These are phyloP conservation scores for Kazachstania martiniae DNA, from an alignment of 805 yeast species.

Conservation along the genomic window DNA sequence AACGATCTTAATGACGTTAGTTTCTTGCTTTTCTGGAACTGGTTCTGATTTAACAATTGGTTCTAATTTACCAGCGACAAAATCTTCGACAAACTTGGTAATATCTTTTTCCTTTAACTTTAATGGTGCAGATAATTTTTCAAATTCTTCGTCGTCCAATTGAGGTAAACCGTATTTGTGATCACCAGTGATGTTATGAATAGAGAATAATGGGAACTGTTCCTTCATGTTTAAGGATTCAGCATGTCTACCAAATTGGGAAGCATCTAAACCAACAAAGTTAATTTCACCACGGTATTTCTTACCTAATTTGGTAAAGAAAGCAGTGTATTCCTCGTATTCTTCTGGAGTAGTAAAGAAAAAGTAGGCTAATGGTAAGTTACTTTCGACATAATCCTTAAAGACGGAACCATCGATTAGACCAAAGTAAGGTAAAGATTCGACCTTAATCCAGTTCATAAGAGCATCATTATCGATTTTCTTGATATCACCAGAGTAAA, in stretches of 20 bases:
- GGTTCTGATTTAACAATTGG: slow-evolving; percentile 79
- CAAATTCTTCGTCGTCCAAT: slow-evolving; percentile 25
- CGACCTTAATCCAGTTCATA: slow-evolving; percentile 30
- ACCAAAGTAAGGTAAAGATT: slow-evolving; percentile 23
- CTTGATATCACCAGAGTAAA: slow-evolving; percentile 20
- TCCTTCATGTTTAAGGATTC: slow-evolving; percentile 76
- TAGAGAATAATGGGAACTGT: slow-evolving; percentile 81
- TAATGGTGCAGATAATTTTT: slow-evolving; percentile 13
- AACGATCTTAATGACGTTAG: slow-evolving; percentile 65
- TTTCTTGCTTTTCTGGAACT: slow-evolving; percentile 73
- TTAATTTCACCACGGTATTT: slow-evolving; percentile 68
- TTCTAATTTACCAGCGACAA: slow-evolving; percentile 48
- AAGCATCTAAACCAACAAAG: slow-evolving; percentile 82
- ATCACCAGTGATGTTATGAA: slow-evolving; percentile 62
- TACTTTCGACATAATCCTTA: slow-evolving; percentile 58
- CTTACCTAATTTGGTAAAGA: slow-evolving; percentile 56
- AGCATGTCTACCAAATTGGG: slow-evolving; percentile 79
- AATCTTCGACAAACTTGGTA: slow-evolving; percentile 51
- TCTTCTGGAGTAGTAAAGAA: slow-evolving; percentile 68
- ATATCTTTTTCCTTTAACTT: slow-evolving; percentile 44
- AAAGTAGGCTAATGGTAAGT: slow-evolving; percentile 77
- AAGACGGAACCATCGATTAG: slow-evolving; percentile 80
- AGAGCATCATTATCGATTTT: slow-evolving; percentile 33
- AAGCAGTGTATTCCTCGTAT: slow-evolving; percentile 42
- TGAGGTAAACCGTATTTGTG: slow-evolving; percentile 73